A percentile compares a stretch with the other conserved stretches of the same genome.
phyloP scores from a whole-genome alignment of 257 asterid genomes.

The Ilex aquifolium region DNA sequence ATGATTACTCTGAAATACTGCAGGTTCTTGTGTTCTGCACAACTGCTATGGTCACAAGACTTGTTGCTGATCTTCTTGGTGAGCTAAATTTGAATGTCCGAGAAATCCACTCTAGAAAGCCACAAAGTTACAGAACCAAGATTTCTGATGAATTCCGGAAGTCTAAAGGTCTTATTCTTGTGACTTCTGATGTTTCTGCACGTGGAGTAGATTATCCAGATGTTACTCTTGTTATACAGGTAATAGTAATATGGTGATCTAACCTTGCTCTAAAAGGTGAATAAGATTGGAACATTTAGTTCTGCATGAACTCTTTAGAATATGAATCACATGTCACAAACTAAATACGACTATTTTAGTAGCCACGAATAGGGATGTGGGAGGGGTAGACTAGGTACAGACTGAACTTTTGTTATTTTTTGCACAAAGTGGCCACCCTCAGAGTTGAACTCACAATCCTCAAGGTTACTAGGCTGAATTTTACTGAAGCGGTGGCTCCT shows the following conservation, averaged over 20 bases:
- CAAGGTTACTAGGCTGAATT: too few relatives aligned
- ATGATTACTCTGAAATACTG: not conserved
- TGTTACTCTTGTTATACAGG: constrained; percentile 90
- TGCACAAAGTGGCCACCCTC: too few relatives aligned
- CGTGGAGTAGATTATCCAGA: constrained; percentile 99
- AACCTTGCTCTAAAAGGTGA: too few relatives aligned
- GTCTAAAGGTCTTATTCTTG: constrained; percentile 91
- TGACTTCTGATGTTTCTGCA: constrained; percentile 96
- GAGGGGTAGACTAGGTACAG: too few relatives aligned
- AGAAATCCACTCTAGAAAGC: constrained; percentile 90
- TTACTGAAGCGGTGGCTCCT: too few relatives aligned
- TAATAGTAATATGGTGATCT: constrained; percentile 9
- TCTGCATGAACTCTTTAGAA: too few relatives aligned
- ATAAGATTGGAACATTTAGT: too few relatives aligned
- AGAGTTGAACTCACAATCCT: too few relatives aligned
- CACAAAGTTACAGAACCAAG: constrained; percentile 85
- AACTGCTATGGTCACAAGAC: constrained; percentile 96
- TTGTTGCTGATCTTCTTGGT: constrained; percentile 76
- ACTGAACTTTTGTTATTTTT: too few relatives aligned
- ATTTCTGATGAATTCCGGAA: constrained; percentile 91
- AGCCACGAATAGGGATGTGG: too few relatives aligned
- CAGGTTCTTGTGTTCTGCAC: constrained; percentile 97
- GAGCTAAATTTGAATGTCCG: constrained; percentile 86
- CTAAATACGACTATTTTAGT: too few relatives aligned
- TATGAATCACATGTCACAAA: too few relatives aligned